Evolutionary conservation across 2,329 filamentous ascomycete genomes (phyloP), one percentile per base, ranked within the genome.

Genomic region (Fusarium caatingaense): DNA sequence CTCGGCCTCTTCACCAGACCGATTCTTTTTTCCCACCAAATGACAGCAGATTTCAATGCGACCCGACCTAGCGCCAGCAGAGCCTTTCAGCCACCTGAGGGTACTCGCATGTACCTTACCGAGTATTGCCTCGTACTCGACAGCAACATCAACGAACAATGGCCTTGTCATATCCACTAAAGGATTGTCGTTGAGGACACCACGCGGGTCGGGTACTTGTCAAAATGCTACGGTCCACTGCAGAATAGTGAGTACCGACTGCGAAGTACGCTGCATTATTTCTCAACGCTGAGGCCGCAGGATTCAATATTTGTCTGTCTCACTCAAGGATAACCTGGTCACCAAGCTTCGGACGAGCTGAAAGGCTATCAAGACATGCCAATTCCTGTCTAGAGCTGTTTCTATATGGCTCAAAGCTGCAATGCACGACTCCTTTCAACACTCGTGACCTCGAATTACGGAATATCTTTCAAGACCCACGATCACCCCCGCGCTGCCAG

Each of bases 1-100:
- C 49, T 53, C 49, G 46, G 62, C 68, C 63, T 68, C 64, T 66
- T 69, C 72, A 72, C 42, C 66, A 71, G 72, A 74, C 72, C 69
- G 66, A 69, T 53, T 53, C 49, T 64, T 69, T 63, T 72, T 65
- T 61, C 59, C 55, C 62, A 42, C 50, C 25, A 46, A 47, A 45
- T 54, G 60, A 53, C 50, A 55, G 49, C 44, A 68, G 55, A 59
- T 55, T 56, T 56, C 54, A 46, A 48, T 62, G 44, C 46, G 50
- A 58, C 37, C 28, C 12, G 30, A 34, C 51, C 44, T 68, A 48
- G 67, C 55, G 34, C 56, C 59, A 64, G 44, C 48, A 62, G 56
- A 66, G 51, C 68, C 63, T 69, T 72, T 60, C 68, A 69, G 70
- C 69, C 69, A 53, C 49, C 34, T 42, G 23, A 53, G 37, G 9